Evolutionary conservation across 371 early-diverging fungal genomes (phyloP), one percentile per base, ranked within the genome.

Genomic region (Syncephalastrum contaminatum): DNA sequence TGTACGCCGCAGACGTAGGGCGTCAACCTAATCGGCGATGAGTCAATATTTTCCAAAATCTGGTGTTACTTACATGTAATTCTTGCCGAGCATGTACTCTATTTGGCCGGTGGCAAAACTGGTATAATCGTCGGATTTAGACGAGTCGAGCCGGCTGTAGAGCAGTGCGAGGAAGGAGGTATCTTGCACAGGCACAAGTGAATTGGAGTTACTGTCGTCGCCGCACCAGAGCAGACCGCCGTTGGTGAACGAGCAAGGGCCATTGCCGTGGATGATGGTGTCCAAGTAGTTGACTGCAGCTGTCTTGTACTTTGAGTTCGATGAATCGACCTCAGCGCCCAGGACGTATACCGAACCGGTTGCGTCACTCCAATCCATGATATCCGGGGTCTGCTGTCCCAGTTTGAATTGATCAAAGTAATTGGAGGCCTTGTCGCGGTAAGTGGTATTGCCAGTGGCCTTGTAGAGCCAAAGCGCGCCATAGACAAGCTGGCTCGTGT

Each of bases 1-100:
- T 82, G 85, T 1, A 84, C 78, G 43, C 86, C 86, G 40, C 78
- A 74, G 12, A 86, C 73, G 66, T 84, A 86, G 1, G 87, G 85
- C 0, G 82, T 82, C 51, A 55, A n/a, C 68, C 68, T 64, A 58
- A 30, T 40, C 18, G 14, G 3, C 19, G 13, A 51, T 43, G n/a
- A 43, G 27, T 42, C 14, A 47, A 52, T n/a, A n/a, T n/a, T n/a
- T n/a, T n/a, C n/a, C n/a, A n/a, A n/a, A n/a, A 39, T 15, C 14
- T 2, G 39, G 21, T 25, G 36, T 18, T 14, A 48, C 57, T 56
- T 69, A 71, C 69, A 73, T 67, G 0, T 74, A 80, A 48, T 87
- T 87, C 21, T 75, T 67, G 13, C 87, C 87, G 18, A 87, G 62
- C n/a, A 82, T 16, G 54, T 85, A 85, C 14, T 82, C 58, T 27